Conservation (phyloP, 768 basidiomycete species). For the Mycena albidolilacea region DNA sequence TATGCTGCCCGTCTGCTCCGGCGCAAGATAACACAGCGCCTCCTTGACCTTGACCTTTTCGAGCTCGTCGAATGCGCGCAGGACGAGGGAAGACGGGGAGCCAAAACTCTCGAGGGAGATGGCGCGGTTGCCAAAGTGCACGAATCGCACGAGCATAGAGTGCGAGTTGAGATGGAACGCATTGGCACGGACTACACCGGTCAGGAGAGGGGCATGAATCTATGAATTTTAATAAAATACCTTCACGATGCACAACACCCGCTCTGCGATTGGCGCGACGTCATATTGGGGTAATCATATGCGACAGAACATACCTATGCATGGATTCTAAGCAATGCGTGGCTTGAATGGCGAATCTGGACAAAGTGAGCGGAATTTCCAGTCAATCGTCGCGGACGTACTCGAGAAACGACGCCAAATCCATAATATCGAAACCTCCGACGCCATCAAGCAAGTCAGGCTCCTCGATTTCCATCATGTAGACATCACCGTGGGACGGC, state of each 20-base stretch:
- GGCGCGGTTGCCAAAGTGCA: conserved; percentile 83
- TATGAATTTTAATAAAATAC: conserved; percentile 47
- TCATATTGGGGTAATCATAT: conserved; percentile 14
- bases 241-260: conserved; percentile 79
- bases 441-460: conserved; percentile 64
- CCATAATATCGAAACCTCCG: conserved; percentile 80
- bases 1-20: conserved; percentile 83
- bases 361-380: conserved; percentile 15
- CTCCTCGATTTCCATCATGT: conserved; percentile 66
- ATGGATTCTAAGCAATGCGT: conserved; percentile 79
- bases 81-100: conserved; percentile 78
- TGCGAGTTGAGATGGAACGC: conserved; percentile 82
- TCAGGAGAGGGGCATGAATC: conserved; percentile 6
- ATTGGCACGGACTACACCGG: conserved; percentile 73
- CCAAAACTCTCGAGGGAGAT: conserved; percentile 80
- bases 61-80: conserved; percentile 71
- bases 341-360: conserved; percentile 81
- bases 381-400: conserved; percentile 48
- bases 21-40: conserved; percentile 81
- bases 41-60: conserved; percentile 83
- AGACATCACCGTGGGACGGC: conserved; percentile 63
- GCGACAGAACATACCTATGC: conserved; percentile 55
- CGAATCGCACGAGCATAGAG: conserved; percentile 77
- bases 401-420: conserved; percentile 84
- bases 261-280: conserved; percentile 49